Base-by-base conservation (phyloP, 192 early-diverging fungal species). In the Backusella australiensis region DNA sequence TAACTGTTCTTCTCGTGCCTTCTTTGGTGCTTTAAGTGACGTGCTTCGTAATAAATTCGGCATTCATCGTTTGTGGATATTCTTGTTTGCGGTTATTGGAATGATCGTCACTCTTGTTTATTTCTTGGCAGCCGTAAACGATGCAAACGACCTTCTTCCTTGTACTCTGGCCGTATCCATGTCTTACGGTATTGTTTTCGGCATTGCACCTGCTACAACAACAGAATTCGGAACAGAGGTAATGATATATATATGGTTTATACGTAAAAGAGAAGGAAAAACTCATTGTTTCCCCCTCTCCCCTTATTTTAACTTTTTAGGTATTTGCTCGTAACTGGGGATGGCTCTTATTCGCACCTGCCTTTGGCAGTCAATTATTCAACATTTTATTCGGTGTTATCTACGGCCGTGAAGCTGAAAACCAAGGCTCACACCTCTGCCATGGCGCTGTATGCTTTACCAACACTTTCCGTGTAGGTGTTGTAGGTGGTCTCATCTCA, bases 301-400 rank as follows among this genome's bases (percentile, higher is more conserved):
- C 32, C 1, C 32, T 32, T 32, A 32, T 32, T 32, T 32, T 32
- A 21, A 53, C 4, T 9, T 53, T 23, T 66, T 44, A 81, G 79
- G 75, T 77, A 1, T 81, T 81, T 71, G 80, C 80, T 71, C 76
- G 76, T 21, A 81, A 81, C 34, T 81, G 80, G 80, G 80, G 80
- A 11, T 75, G 67, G 59, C n/a, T 81, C 19, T 72, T 81, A n/a
- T 81, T 77, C 78, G 80, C 80, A 36, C 80, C 80, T 35, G 80
- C 80, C 2, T 66, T 81, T 23, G 80, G 80, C 8, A 81, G 76
- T 56, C 80, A 81, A 46, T 2, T 72, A 8, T 81, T 81, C 12
- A 81, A 77, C 46, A 23, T 81, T 14, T 72, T 81, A 14, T 81
- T 81, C 77, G 80, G 76, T 15, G 39, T 74, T 11, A 56, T 81